phyloP scores from a whole-genome alignment of 148 eudicot species.

The Pharnaceum exiguum region DNA sequence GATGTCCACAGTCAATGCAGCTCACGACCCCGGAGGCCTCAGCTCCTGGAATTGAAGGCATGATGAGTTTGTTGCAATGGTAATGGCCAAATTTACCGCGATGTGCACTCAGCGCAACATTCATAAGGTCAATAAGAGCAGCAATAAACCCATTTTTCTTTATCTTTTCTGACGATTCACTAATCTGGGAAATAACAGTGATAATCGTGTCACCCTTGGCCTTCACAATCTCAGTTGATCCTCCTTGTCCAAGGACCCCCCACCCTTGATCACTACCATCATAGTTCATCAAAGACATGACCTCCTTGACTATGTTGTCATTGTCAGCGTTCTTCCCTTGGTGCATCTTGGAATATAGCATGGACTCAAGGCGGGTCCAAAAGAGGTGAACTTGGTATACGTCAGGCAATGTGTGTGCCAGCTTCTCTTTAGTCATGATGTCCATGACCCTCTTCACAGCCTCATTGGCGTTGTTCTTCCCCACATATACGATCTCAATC shows the following conservation, averaged over 20 bases:
- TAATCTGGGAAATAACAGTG: neutral
- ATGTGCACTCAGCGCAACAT: neutral
- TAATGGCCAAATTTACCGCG: too few species aligned
- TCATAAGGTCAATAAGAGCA: neutral
- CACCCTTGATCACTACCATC: conserved; percentile 10
- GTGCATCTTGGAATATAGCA: conserved; percentile 5
- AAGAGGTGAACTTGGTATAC: conserved; percentile 1
- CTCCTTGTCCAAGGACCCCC: conserved; percentile 1
- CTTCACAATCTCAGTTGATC: neutral
- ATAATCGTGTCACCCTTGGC: neutral
- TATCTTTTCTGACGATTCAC: neutral
- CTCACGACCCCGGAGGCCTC: neutral
- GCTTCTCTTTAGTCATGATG: neutral
- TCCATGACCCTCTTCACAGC: conserved; percentile 2
- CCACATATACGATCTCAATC: conserved; percentile 49
- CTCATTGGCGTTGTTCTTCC: conserved; percentile 13
- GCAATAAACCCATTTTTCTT: neutral
- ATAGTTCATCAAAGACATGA: conserved; percentile 1
- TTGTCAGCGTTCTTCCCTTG: conserved; percentile 5
- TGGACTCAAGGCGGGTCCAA: conserved; percentile 4
- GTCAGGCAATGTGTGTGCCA: conserved; percentile 9
- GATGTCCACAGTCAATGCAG: conserved; percentile 21
- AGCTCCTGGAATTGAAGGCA: conserved; percentile 3
- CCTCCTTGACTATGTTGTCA: neutral
- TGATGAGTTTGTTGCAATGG: conserved; percentile 1